Evolutionary conservation across 345 rosid genomes (phyloP).

Genomic region (Citrus sp.): DNA sequence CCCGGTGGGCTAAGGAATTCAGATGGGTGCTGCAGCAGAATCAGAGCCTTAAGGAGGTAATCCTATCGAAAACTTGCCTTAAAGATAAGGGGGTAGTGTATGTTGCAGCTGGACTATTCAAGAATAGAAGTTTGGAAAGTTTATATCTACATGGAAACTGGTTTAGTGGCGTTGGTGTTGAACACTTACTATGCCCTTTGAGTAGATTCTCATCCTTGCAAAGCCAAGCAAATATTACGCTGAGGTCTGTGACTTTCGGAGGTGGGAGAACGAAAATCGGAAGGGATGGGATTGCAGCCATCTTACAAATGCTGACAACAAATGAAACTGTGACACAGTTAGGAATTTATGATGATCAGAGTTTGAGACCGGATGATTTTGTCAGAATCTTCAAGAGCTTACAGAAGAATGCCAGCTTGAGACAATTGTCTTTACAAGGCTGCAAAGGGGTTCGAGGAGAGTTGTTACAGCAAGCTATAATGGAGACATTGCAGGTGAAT

Average conservation of each 20-base stretch:
- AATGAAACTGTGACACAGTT: slow-evolving; percentile 64
- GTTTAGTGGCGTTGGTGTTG: slow-evolving; percentile 69
- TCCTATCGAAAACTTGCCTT: slow-evolving; percentile 66
- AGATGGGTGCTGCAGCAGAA: slow-evolving; percentile 87
- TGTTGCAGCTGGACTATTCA: slow-evolving; percentile 88
- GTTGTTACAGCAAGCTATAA: slow-evolving; percentile 53
- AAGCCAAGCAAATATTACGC: slow-evolving; percentile 74
- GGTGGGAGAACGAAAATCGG: slow-evolving; percentile 70
- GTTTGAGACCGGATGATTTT: slow-evolving; percentile 72
- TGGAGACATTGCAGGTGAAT: slow-evolving; percentile 78
- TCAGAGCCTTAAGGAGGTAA: slow-evolving; percentile 64
- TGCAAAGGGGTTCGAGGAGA: slow-evolving; percentile 88
- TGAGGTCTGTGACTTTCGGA: slow-evolving; percentile 64
- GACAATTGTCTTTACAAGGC: slow-evolving; percentile 73
- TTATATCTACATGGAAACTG: slow-evolving; percentile 77
- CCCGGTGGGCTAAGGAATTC: slow-evolving; percentile 85
- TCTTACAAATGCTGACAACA: slow-evolving; percentile 68
- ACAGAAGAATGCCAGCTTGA: slow-evolving; percentile 72
- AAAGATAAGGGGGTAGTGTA: slow-evolving; percentile 85
- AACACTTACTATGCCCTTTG: slow-evolving; percentile 83
- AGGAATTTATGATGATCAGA: slow-evolving; percentile 67
- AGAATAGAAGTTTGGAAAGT: slow-evolving; percentile 66
- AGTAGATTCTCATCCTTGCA: slow-evolving; percentile 91
- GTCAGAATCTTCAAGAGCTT: slow-evolving; percentile 64
- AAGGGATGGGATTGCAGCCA: slow-evolving; percentile 74